A percentile compares a stretch with the other conserved stretches of the same genome.
phyloP scores from a whole-genome alignment of 176 grass and related monocot species.

The Pontederia crassipes region DNA sequence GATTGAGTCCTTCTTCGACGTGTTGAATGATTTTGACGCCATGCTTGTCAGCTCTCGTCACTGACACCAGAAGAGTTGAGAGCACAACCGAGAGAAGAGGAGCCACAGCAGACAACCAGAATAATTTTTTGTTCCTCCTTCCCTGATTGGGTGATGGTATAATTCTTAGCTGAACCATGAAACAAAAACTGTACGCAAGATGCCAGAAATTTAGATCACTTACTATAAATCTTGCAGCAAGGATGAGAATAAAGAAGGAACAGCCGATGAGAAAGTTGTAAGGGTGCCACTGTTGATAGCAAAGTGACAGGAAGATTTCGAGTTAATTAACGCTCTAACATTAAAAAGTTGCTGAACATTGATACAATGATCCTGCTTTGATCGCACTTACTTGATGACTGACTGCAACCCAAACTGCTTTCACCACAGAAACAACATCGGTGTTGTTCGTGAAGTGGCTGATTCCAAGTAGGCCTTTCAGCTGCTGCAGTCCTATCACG shows the following conservation, averaged over 20 bases:
- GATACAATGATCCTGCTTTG: neutral
- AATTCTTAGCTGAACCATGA: neutral
- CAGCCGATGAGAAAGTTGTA: constrained; percentile 82
- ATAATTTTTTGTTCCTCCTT: constrained; percentile 70
- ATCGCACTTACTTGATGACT: constrained; percentile 45
- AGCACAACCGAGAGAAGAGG: constrained; percentile 68
- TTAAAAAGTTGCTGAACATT: neutral
- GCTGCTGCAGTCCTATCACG: constrained; percentile 85
- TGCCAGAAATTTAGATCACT: constrained; percentile 20
- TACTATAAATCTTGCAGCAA: constrained; percentile 71
- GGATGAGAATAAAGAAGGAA: constrained; percentile 81
- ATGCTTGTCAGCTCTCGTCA: constrained; percentile 64
- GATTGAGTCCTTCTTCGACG: constrained; percentile 58
- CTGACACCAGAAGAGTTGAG: constrained; percentile 60
- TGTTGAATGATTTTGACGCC: constrained; percentile 93
- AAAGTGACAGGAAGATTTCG: neutral
- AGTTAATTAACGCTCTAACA: neutral
- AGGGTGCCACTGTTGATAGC: constrained; percentile 59
- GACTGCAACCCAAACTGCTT: constrained; percentile 40
- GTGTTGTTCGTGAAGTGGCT: constrained; percentile 80
- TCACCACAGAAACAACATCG: constrained; percentile 61
- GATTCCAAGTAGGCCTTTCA: constrained; percentile 80
- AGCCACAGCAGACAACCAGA: constrained; percentile 69
- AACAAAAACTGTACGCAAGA: neutral
- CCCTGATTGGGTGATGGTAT: constrained; percentile 19